Evolutionary conservation across 306 rosid genomes (phyloP), one percentile per base, ranked within the genome.

Genomic region (Glycine latifolia): DNA sequence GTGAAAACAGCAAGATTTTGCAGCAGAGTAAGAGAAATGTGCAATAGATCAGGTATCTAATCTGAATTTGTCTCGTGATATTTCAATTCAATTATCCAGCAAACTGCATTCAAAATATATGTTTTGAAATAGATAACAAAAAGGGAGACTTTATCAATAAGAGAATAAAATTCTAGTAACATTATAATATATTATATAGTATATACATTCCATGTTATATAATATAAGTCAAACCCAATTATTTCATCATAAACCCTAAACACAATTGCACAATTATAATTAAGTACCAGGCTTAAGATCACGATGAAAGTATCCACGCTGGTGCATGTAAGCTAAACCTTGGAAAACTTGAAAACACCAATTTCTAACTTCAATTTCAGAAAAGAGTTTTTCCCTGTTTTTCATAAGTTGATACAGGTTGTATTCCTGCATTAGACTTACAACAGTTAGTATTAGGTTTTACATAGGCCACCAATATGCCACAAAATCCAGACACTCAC

Each of bases 321-420:
- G 98, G 79, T 95, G 99, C 97, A 95, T 95, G 87, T 92, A 93
- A n/a, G 99, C 91, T 82, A 95, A 98, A 77, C 97, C 96, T 83
- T 95, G 98, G 84, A 95, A 95, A 85, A 95, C 96, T 92, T 95
- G 99, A 84, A 93, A 95, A 74, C 96, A 95, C 99, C 93, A 95
- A 83, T 89, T 92, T 86, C 94, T 89, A 61, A 95, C 61, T 76
- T 95, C 94, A 85, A 86, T 84, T 88, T 92, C 99, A 65, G 92
- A 88, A 89, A 93, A 95, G 76, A 88, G 90, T 61, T 88, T 95
- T 80, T 85, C 89, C 87, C 93, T 91, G 77, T 92, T 93, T 85
- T 93, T 92, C 94, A 93, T 92, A 41, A 93, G 97, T 71, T 95
- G 99, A 85, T 95, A 93, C 26, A 95, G 89, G 77, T 89, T 95